phyloP scores from a whole-genome alignment of 208 protist species.

The Acanthamoeba culbertsoni region DNA sequence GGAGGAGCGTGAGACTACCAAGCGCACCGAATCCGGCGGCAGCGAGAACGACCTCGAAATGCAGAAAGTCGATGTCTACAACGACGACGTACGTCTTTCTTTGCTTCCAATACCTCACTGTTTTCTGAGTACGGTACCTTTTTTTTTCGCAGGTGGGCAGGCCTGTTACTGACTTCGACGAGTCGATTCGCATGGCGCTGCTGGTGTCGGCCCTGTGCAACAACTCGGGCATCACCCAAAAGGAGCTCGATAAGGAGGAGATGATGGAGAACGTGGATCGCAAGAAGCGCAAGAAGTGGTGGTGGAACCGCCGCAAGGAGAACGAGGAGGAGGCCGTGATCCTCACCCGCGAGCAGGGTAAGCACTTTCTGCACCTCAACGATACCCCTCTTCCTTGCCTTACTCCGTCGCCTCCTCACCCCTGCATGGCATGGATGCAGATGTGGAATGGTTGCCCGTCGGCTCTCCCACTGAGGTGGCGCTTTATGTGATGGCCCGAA shows the following conservation, averaged over 20 bases:
- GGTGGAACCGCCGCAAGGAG: neutral
- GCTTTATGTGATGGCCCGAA: slow-evolving; percentile 5
- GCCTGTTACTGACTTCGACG: neutral
- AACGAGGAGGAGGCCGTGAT: neutral
- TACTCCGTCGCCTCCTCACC: neutral
- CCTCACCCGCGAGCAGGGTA: neutral
- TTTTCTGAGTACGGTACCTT: neutral
- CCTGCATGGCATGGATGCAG: neutral
- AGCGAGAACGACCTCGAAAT: neutral
- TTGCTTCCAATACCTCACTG: neutral
- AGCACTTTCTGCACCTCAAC: neutral
- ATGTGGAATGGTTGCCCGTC: neutral
- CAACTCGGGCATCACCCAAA: neutral
- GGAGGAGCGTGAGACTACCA: neutral
- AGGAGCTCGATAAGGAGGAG: neutral
- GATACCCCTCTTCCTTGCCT: neutral
- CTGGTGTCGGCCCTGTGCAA: slow-evolving; percentile 38
- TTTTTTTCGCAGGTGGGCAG: neutral
- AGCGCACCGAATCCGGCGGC: neutral
- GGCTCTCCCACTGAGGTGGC: slow-evolving; percentile 42
- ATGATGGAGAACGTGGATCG: neutral
- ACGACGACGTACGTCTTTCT: neutral
- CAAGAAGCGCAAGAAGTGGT: neutral
- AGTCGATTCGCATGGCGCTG: neutral
- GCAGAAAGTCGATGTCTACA: neutral